phyloP scores from a whole-genome alignment of 2,329 filamentous ascomycete species.

The Nannizzia gypsea region DNA sequence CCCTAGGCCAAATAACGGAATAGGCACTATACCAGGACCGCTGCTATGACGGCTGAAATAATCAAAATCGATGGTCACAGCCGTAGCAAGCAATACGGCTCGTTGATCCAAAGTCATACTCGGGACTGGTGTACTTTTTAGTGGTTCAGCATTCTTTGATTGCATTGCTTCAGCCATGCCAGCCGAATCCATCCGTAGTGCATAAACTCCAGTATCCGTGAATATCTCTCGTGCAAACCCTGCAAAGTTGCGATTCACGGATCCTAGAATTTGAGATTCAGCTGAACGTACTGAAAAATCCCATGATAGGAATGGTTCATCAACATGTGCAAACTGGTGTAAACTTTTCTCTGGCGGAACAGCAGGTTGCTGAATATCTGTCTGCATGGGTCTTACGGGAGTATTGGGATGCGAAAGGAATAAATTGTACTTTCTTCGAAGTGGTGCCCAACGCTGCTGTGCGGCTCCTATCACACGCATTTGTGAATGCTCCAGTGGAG shows the following conservation, averaged over 20 bases:
- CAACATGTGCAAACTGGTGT: slow-evolving; percentile 49
- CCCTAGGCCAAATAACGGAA: slow-evolving; percentile 39
- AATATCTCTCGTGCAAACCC: slow-evolving; percentile 54
- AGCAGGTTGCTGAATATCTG: slow-evolving; percentile 38
- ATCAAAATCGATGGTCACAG: slow-evolving; percentile 54
- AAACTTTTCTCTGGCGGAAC: slow-evolving; percentile 35
- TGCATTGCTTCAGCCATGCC: slow-evolving; percentile 29
- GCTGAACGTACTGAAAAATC: slow-evolving; percentile 49
- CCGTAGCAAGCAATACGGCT: slow-evolving; percentile 54
- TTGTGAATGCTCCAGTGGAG: slow-evolving; percentile 40
- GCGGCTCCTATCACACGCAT: slow-evolving; percentile 54
- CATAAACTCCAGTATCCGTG: slow-evolving; percentile 55
- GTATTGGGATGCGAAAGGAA: slow-evolving; percentile 45
- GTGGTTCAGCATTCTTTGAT: slow-evolving; percentile 25
- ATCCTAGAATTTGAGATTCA: slow-evolving; percentile 43
- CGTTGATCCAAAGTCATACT: slow-evolving; percentile 56
- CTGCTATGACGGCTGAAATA: slow-evolving; percentile 53
- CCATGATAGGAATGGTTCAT: slow-evolving; percentile 54
- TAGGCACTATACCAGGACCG: slow-evolving; percentile 37
- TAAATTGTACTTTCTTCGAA: slow-evolving; percentile 53
- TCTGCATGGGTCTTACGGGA: slow-evolving; percentile 28
- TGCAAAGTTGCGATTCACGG: slow-evolving; percentile 52
- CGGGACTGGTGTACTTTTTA: slow-evolving; percentile 17
- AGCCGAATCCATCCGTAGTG: slow-evolving; percentile 52
- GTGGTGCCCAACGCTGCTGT: slow-evolving; percentile 52